Evolutionary conservation across 208 protist genomes (phyloP).

Genomic region (Kentomonas sorsogonicus): DNA sequence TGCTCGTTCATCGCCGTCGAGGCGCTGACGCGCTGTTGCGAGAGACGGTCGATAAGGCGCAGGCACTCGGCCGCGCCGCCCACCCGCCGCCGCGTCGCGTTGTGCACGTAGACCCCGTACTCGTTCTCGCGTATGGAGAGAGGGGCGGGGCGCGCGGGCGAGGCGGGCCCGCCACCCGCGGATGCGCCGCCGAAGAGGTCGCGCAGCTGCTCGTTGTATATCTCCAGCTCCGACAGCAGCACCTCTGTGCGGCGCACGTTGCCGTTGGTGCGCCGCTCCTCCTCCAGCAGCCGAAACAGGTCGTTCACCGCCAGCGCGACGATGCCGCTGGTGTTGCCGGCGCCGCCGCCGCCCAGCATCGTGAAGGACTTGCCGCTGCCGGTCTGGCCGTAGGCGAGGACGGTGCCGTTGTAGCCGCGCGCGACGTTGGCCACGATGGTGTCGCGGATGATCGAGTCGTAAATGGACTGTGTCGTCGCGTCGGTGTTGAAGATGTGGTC

Average conservation of each 20-base stretch:
- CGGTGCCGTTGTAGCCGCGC: slow-evolving; percentile 83
- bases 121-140: slow-evolving; percentile 73
- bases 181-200: slow-evolving; percentile 39
- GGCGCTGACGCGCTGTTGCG: slow-evolving; percentile 46
- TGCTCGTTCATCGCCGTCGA: slow-evolving; percentile 92
- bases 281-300: slow-evolving; percentile 46
- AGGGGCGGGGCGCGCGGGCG: slow-evolving; percentile 17
- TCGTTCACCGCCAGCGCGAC: slow-evolving; percentile 44
- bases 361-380: slow-evolving; percentile 84
- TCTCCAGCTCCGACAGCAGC: slow-evolving; percentile 63
- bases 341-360: slow-evolving; percentile 54
- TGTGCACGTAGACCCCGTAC: slow-evolving; percentile 80
- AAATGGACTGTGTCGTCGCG: slow-evolving; percentile 39
- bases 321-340: slow-evolving; percentile 22
- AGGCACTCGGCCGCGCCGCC: slow-evolving; percentile 48
- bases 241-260: slow-evolving; percentile 19
- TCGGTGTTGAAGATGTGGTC: slow-evolving; percentile 52
- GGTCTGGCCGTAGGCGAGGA: slow-evolving; percentile 86
- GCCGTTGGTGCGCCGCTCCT: slow-evolving; percentile 15
- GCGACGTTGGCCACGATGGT: slow-evolving; percentile 49
- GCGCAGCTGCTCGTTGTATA: slow-evolving; percentile 84
- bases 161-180: not conserved
- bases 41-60: slow-evolving; percentile 42
- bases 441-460: slow-evolving; percentile 37
- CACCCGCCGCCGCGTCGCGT: slow-evolving; percentile 55